phyloP scores from a whole-genome alignment of 192 early-diverging fungal species.

The Endogone sp. region DNA sequence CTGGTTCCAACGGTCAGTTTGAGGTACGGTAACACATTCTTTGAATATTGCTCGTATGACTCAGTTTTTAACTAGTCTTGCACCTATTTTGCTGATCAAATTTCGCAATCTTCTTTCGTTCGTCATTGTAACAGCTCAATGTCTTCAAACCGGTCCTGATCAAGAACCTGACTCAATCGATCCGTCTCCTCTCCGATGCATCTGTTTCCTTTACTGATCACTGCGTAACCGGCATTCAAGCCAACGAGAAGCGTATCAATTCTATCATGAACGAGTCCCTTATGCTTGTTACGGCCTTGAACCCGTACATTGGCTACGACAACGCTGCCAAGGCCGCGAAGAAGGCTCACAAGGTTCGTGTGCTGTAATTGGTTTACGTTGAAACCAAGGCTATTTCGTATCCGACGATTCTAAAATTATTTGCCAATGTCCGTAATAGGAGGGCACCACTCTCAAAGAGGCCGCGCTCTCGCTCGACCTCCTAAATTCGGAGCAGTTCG shows the following conservation, averaged over 20 bases:
- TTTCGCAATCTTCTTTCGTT: neutral
- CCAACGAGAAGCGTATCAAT: conserved; percentile 90
- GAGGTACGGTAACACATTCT: no score
- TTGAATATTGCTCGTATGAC: conserved; percentile 6
- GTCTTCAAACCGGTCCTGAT: conserved; percentile 99
- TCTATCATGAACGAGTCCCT: conserved; percentile 86
- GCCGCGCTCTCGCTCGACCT: conserved; percentile 86
- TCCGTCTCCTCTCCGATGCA: conserved; percentile 84
- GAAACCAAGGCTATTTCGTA: neutral
- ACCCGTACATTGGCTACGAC: conserved; percentile 92
- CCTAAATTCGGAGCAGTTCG: conserved; percentile 89
- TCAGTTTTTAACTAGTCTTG: neutral
- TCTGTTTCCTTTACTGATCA: conserved; percentile 90
- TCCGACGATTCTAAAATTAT: neutral
- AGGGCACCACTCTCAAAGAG: conserved; percentile 81
- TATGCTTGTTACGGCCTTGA: conserved; percentile 99
- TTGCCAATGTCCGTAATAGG: conserved; percentile 9
- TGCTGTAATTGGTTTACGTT: conserved; percentile 41
- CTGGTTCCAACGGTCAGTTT: conserved; percentile 96
- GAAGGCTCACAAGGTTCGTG: conserved; percentile 87
- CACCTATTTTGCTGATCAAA: neutral
- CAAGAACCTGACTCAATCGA: conserved; percentile 93
- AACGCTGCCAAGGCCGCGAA: conserved; percentile 95
- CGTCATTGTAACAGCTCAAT: conserved; percentile 63
- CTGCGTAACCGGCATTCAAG: conserved; percentile 92